Evolutionary conservation across 148 eudicot genomes (phyloP).

Genomic region (Arbutus unedo): DNA sequence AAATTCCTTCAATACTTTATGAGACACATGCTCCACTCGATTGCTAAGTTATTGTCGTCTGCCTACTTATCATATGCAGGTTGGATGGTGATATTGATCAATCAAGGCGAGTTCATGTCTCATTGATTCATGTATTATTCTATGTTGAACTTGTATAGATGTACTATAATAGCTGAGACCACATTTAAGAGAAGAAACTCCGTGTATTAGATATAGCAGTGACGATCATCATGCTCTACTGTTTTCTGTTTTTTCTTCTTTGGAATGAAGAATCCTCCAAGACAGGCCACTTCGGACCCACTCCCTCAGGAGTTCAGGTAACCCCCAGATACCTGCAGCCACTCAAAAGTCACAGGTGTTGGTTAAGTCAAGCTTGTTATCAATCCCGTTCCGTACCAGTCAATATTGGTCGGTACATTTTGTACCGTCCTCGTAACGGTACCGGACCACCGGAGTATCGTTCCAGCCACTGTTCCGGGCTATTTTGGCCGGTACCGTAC

Average conservation of each 20-base stretch:
- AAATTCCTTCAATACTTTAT: slow-evolving; percentile 35
- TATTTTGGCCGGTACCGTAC: too few species aligned
- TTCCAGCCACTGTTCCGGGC: too few species aligned
- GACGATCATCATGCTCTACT: neutral
- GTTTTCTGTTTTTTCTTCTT: neutral
- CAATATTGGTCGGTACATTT: too few species aligned
- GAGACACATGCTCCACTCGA: neutral
- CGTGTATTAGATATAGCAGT: neutral
- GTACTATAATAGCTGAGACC: neutral
- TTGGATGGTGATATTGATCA: neutral
- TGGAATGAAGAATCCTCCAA: neutral
- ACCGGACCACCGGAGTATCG: too few species aligned
- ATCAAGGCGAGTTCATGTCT: neutral
- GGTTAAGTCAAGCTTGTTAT: neutral
- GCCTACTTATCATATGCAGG: neutral
- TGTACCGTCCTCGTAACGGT: too few species aligned
- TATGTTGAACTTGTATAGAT: neutral
- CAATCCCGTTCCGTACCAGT: too few species aligned
- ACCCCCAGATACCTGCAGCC: neutral
- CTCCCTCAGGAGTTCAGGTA: neutral
- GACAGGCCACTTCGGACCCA: neutral
- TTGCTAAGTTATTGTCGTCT: neutral
- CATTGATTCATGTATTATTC: neutral
- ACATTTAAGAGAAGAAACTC: neutral
- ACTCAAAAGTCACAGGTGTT: neutral